Conservation (phyloP, 1,284 basidiomycete genomes). For the Clitocybe nebularis region DNA sequence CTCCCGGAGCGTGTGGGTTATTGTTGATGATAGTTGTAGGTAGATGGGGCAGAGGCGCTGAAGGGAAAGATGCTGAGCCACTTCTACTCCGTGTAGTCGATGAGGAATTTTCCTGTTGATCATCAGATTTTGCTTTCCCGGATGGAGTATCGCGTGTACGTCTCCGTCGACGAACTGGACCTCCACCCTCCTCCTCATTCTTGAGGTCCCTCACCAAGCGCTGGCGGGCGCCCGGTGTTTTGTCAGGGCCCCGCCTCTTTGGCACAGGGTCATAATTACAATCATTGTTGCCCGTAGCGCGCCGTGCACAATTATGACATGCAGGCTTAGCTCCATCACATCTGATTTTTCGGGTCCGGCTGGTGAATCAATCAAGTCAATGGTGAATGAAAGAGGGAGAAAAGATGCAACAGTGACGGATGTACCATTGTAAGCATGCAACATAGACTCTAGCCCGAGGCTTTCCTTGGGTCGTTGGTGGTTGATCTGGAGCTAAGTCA, state of each 20-base stretch:
- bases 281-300: conserved; percentile 35
- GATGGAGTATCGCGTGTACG: conserved; percentile 27
- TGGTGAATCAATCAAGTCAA: conserved; percentile 24
- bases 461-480: conserved; percentile 71
- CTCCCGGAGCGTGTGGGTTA: conserved; percentile 9
- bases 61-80: conserved; percentile 3
- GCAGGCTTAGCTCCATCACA: conserved; percentile 75
- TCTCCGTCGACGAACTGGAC: conserved; percentile 28
- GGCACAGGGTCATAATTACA: conserved; percentile 67
- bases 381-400: conserved; percentile 8
- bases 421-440: conserved; percentile 71
- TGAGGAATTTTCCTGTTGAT: conserved; percentile 1
- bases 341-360: conserved; percentile 72
- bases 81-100: conserved; percentile 2
- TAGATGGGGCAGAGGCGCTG: neutral
- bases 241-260: conserved; percentile 74
- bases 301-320: conserved; percentile 66
- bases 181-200: conserved; percentile 24
- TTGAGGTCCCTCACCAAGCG: conserved; percentile 40
- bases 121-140: conserved; percentile 5
- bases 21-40: conserved; percentile 11
- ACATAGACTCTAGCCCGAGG: conserved; percentile 71
- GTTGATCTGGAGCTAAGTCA: conserved; percentile 64
- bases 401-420: conserved; percentile 11
- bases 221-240: conserved; percentile 67